Base-by-base conservation (phyloP, 257 asterid species). In the Coffea canephora region DNA sequence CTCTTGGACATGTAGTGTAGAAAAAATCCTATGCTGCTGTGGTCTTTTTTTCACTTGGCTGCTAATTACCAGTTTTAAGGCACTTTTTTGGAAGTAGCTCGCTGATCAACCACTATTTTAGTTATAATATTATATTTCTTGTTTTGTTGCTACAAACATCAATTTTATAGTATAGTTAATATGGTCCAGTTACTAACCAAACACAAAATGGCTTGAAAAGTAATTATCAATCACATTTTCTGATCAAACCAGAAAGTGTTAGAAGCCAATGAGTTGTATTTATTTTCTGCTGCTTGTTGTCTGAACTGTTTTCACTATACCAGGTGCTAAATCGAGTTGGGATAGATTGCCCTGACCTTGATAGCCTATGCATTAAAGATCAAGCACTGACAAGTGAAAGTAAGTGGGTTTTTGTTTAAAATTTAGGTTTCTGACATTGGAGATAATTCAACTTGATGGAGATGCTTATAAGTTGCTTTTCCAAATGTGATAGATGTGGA, bases 341-440 rank as follows among this genome's bases (percentile, higher is more conserved):
- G 72, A 80, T 94, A 31, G 91, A 87, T 77, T 91, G 97, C 80
- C 82, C 91, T 48, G 97, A 92, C 85, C 93, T 94, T 76, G 97
- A 94, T 78, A 78, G 87, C 49, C 79, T 91, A 77, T 85, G 91
- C 91, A 83, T 94, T 62, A 92, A 91, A 84, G 98, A 92, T 89
- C 94, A 89, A 89, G 93, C 94, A 70, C 84, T 94, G 89, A 90
- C 91, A 43, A 90, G 80, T 84, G 98, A 92, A 87, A 91, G 98
- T 94, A 39, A 85, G 96, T 84, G 6, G 6, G 54, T 79, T 67
- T 66, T 78, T n/a, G 36, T 12, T 54, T 61, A 27, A 81, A 59
- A 41, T 82, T 77, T 79, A 67, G 49, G 25, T 79, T 80, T 71
- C 69, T 88, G 75, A 54, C 25, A 46, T 69, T 80, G 46, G 34